Conservation (phyloP, 805 yeast species). For the Teunomyces atbi region DNA sequence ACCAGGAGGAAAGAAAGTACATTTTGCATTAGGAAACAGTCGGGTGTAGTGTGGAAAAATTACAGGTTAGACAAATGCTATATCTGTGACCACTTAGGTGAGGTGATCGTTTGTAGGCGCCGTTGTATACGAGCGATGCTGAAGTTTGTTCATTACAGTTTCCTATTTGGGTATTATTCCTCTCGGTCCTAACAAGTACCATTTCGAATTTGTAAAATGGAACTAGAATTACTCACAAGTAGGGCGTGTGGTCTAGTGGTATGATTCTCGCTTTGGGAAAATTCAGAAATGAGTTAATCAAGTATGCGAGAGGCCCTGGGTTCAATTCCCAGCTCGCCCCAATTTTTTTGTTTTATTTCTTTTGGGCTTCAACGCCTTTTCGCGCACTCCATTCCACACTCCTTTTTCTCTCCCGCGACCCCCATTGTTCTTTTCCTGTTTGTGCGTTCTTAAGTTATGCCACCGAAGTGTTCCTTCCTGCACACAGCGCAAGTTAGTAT, state of each 20-base stretch:
- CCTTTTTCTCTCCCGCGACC: background rate
- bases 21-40: no score
- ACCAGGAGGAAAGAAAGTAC: no score
- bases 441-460: background rate
- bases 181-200: background rate
- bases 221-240: background rate
- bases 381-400: no score
- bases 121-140: no score
- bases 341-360: constrained; percentile 5
- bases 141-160: background rate
- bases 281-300: constrained; percentile 8
- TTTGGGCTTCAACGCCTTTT: no score
- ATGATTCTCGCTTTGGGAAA: constrained; percentile 24
- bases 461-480: background rate
- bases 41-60: no score
- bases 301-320: constrained; percentile 61
- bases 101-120: no score
- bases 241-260: constrained; percentile 28
- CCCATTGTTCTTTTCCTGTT: background rate
- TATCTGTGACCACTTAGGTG: no score
- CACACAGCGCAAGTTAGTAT: background rate
- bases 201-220: background rate
- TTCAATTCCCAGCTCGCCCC: constrained; percentile 56
- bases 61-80: no score
- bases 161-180: background rate